Evolutionary conservation across 192 early-diverging fungal species (phyloP), one percentile per base, ranked within the genome.

Genomic region (Funneliformis geosporum): DNA sequence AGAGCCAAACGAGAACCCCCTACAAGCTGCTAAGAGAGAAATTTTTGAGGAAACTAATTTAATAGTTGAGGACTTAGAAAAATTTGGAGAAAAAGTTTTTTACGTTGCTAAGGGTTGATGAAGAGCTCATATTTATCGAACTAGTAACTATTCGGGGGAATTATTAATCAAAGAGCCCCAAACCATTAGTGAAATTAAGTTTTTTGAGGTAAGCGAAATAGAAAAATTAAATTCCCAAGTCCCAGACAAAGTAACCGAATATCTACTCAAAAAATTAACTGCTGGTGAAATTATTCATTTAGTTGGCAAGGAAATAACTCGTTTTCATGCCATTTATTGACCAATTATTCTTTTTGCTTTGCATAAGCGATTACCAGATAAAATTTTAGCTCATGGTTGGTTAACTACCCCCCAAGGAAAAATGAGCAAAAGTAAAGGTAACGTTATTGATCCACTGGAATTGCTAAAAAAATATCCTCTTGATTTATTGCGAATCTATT

Each of bases 31-130:
- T 1, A 44, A 73, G 47, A 73, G 71, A 47, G 71, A 73, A 46
- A 28, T 73, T 10, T 73, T 44, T 46, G 71, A 73, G n/a, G 71
- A 73, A 73, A 73, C 71, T 73, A 73, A 46, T 50, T 23, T 73
- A 73, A 42, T 44, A 50, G 21, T 73, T n/a, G 25, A 73, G 11
- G 33, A 73, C n/a, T 55, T 73, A 38, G 65, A 66, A 39, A 66
- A 66, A 66, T 28, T 66, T 27, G 65, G 23, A 11, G 25, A 66
- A 66, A 25, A 66, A 28, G 25, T 8, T 66, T 66, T 66, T 66
- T 66, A 66, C 28, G 65, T 66, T 66, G 25, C 8, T 39, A 28
- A 66, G 4, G 28, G 4, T 66, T 66, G 65, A 28, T 39, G 65
- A 27, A 66, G 25, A 66, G 12, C 25, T 66, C 25, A 39, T 27